These are phyloP conservation scores for Leccinum aurantiacum DNA, from an alignment of 768 basidiomycete species.

Conservation along the genomic window DNA sequence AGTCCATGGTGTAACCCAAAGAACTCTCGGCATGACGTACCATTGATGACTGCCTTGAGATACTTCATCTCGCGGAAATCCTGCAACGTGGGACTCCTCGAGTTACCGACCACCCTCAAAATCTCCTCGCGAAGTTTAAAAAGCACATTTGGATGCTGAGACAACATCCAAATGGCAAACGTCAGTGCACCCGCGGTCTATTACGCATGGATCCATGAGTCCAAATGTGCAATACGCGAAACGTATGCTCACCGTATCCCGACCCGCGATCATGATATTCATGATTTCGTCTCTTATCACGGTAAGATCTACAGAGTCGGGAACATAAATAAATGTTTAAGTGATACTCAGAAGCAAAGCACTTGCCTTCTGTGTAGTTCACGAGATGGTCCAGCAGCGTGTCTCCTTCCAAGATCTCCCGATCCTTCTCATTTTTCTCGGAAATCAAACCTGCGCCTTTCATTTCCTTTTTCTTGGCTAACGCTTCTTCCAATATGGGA, in stretches of 20 bases:
- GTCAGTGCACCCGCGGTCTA: constrained; percentile 34
- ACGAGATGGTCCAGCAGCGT: constrained; percentile 34
- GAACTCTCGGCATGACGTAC: constrained; percentile 11
- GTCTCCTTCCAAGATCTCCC: constrained; percentile 21
- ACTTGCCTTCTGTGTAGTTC: constrained; percentile 28
- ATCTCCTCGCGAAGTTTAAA: constrained; percentile 34
- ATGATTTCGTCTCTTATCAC: constrained; percentile 37
- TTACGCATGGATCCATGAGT: not conserved
- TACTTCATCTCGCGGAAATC: constrained; percentile 41
- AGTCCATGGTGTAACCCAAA: not conserved
- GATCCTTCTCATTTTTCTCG: constrained; percentile 8
- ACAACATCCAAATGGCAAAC: constrained; percentile 29
- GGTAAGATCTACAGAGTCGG: constrained; percentile 24
- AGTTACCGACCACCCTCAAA: constrained; percentile 26
- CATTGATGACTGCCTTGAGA: constrained; percentile 39
- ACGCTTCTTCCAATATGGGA: constrained; percentile 50
- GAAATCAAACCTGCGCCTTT: constrained; percentile 23
- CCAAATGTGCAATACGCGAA: not conserved
- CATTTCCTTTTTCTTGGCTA: constrained; percentile 37
- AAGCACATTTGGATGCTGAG: constrained; percentile 30
- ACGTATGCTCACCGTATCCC: constrained; percentile 31
- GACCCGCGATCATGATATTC: constrained; percentile 39
- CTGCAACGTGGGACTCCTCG: constrained; percentile 30
- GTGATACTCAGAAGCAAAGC: not conserved
- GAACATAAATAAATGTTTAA: not conserved